phyloP scores from a whole-genome alignment of 257 asterid genomes.

The Solanum bulbocastanum region DNA sequence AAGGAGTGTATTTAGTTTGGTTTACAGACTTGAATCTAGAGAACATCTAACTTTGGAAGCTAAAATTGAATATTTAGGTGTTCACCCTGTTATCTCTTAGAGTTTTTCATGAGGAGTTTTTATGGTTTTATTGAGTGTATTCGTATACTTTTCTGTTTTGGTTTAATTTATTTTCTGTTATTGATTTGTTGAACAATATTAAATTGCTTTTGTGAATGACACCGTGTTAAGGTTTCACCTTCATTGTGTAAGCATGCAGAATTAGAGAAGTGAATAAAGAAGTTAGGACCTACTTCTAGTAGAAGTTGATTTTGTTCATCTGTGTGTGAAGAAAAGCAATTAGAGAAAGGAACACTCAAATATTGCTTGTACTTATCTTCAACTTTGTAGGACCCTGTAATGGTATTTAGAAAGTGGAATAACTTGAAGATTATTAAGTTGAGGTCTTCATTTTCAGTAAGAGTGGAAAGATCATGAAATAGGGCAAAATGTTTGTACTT shows the following conservation, averaged over 20 bases:
- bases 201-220: not conserved
- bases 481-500: not conserved
- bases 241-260: not conserved
- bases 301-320: not conserved
- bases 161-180: not conserved
- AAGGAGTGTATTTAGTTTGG: not conserved
- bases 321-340: not conserved
- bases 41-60: not conserved
- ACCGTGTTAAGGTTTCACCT: not conserved
- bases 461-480: not conserved
- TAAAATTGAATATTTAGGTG: not conserved
- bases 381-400: not conserved
- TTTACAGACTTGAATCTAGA: not conserved
- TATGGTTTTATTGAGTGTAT: not conserved
- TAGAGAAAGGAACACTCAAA: not conserved
- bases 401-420: not conserved
- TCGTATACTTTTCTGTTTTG: not conserved
- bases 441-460: not conserved
- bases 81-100: not conserved
- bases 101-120: not conserved
- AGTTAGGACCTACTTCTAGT: not conserved
- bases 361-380: not conserved
- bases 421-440: not conserved
- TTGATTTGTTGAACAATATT: not conserved
- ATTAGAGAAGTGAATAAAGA: not conserved